phyloP scores from a whole-genome alignment of 495 filamentous ascomycete genomes.

The Penicillium diatomitis region DNA sequence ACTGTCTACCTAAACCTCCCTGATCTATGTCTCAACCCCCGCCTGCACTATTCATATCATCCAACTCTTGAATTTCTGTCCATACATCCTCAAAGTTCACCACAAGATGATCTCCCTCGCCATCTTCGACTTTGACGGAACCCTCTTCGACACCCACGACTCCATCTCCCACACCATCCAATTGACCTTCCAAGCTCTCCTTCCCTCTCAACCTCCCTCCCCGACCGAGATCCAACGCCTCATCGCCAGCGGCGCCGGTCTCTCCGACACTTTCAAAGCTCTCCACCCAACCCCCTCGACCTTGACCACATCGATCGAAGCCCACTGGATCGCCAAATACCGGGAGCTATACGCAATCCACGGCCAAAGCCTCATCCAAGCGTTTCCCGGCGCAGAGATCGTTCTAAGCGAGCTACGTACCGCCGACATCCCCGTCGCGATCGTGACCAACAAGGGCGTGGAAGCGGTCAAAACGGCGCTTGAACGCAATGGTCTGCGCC shows the following conservation, averaged over 20 bases:
- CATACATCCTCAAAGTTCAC: background rate
- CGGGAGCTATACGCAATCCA: conserved; percentile 18
- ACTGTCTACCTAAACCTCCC: too few relatives aligned
- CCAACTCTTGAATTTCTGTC: background rate
- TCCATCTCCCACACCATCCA: conserved; percentile 12
- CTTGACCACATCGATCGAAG: conserved; percentile 6
- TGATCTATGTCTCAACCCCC: background rate
- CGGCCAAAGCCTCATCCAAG: conserved; percentile 14
- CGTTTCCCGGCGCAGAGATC: conserved; percentile 14
- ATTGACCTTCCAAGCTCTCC: conserved; percentile 15
- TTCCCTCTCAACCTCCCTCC: conserved; percentile 10
- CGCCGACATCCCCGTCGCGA: conserved; percentile 11
- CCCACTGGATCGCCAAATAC: conserved; percentile 15
- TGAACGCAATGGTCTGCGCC: conserved; percentile 8
- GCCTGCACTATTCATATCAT: background rate
- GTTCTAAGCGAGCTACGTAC: conserved; percentile 9
- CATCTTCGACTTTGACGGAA: conserved; percentile 24
- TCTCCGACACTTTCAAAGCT: conserved; percentile 12
- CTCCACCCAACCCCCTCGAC: conserved; percentile 7
- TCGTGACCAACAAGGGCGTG: conserved; percentile 22
- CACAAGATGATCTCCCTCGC: conserved; percentile 7
- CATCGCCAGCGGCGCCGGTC: conserved; percentile 13
- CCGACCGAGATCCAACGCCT: conserved; percentile 11
- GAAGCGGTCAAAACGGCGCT: conserved; percentile 15
- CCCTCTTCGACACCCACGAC: conserved; percentile 19